Base-by-base conservation (phyloP, 2,329 filamentous ascomycete species). In the Neonectria magnoliae region DNA sequence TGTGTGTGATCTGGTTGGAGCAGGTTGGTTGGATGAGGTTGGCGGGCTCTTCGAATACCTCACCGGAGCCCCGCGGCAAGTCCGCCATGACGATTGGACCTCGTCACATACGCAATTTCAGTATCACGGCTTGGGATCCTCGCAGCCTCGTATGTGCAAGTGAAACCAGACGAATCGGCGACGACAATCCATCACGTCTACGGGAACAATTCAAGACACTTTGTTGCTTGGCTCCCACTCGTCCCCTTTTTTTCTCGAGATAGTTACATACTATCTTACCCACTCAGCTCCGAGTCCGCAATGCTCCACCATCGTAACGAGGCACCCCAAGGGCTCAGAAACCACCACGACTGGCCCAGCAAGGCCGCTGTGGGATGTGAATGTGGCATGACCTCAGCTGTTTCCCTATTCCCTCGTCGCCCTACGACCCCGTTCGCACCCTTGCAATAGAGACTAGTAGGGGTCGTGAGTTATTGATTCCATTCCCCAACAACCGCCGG, bases 31-130 rank as follows among this genome's bases (percentile, higher is more conserved):
- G 51, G 58, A 48, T 20, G 31, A 60, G 18, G n/a, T 18, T n/a
- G 16, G 16, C 45, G n/a, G 22, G 22, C 18, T 33, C 18, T 36
- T 36, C 10, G 5, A 20, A 58, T 22, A 13, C 9, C n/a, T 50
- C 25, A 20, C 42, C 14, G 16, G 9, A 11, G 16, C 33, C 45
- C 41, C 33, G 60, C 60, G 60, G 54, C 55, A 63, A 63, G 44
- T 11, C 48, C 41, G 31, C 52, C 13, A 13, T 54, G 38, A 41
- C 60, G 31, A 63, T 63, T 63, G 60, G 50, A 45, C n/a, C 48
- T 14, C 9, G 29, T 18, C 20, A 42, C 20, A 42, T 29, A 22
- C 16, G 56, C 33, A 29, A 51, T 50, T 20, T 59, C 47, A 22
- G 13, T 38, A 51, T 51, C 14, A 51, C 56, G 27, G 56, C 31